A percentile compares a stretch with the other conserved stretches of the same genome.
Conservation (phyloP, 2,329 filamentous ascomycete species). For the Diaporthe longicolla region DNA sequence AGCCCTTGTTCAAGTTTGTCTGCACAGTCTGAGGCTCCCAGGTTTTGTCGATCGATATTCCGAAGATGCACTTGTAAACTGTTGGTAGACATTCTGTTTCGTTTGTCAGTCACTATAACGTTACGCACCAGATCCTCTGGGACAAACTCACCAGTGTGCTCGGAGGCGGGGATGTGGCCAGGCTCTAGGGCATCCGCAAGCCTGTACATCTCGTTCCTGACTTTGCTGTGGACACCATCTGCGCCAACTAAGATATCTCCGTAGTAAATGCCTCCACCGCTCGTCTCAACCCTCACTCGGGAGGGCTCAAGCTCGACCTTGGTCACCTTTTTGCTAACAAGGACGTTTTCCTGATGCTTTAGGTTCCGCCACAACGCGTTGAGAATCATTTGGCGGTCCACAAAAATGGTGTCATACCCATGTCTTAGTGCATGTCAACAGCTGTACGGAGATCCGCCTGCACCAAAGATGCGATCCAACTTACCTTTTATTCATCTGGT, state of each 20-base stretch:
- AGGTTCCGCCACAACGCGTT: slow-evolving; percentile 53
- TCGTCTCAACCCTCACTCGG: slow-evolving; percentile 50
- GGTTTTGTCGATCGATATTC: slow-evolving; percentile 41
- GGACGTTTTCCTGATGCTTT: slow-evolving; percentile 51
- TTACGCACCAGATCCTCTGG: no score
- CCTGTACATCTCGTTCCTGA: slow-evolving; percentile 51
- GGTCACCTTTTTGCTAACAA: slow-evolving; percentile 49
- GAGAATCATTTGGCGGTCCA: slow-evolving; percentile 55
- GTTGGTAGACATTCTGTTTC: slow-evolving; percentile 15
- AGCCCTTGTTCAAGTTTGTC: slow-evolving; percentile 9
- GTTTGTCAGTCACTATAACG: background rate
- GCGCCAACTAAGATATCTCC: slow-evolving; percentile 56
- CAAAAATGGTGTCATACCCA: slow-evolving; percentile 52
- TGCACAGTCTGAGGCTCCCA: background rate
- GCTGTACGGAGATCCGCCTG: slow-evolving; percentile 21
- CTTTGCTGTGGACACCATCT: slow-evolving; percentile 58
- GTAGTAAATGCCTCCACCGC: slow-evolving; percentile 49
- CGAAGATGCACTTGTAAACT: slow-evolving; percentile 43
- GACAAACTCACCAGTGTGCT: background rate
- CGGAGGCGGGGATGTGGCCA: slow-evolving; percentile 3
- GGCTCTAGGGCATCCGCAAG: slow-evolving; percentile 8
- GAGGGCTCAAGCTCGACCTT: slow-evolving; percentile 45
- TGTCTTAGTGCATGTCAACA: slow-evolving; percentile 41
- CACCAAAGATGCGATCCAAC: no score
- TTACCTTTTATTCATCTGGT: background rate